Conservation (phyloP, 106 monocot genomes). For the Dioscorea zingiberensis region DNA sequence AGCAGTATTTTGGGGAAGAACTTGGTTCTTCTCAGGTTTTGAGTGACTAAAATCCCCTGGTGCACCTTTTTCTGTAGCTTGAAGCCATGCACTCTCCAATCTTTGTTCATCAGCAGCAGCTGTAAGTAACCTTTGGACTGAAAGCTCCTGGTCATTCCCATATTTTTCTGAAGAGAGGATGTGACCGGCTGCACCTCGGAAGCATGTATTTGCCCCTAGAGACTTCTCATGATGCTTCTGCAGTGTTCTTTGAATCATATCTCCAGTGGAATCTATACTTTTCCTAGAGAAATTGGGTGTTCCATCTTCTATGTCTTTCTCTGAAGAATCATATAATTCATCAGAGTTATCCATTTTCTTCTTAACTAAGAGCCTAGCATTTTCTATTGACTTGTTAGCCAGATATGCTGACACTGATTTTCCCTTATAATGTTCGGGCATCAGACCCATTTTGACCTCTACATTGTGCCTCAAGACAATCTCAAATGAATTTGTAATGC, state of each 20-base stretch:
- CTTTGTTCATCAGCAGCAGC: constrained; percentile 31
- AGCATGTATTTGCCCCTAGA: constrained; percentile 6
- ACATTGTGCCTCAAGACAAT: constrained; percentile 54
- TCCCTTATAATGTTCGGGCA: constrained; percentile 19
- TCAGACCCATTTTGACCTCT: constrained; percentile 47
- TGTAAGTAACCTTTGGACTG: neutral
- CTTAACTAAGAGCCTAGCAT: constrained; percentile 3
- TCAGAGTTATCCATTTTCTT: constrained; percentile 9
- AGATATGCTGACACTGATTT: constrained; percentile 1
- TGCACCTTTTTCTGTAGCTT: constrained; percentile 36
- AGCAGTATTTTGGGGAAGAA: constrained; percentile 34
- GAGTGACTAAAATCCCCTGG: constrained; percentile 17
- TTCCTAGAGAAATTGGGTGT: constrained; percentile 11
- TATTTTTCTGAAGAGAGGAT: constrained; percentile 10
- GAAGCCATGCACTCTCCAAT: constrained; percentile 77
- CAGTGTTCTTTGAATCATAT: constrained; percentile 11
- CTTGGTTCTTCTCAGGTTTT: constrained; percentile 46
- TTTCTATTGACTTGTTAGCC: neutral
- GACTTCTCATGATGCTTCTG: constrained; percentile 11
- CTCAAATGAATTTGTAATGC: constrained; percentile 85
- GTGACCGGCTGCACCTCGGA: constrained; percentile 5
- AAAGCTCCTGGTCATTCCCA: constrained; percentile 6
- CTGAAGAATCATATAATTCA: neutral
- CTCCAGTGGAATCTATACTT: neutral
- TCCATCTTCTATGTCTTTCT: constrained; percentile 1